These are phyloP conservation scores for Entrophospora sp. DNA, from an alignment of 192 early-diverging fungal species.

Conservation along the genomic window DNA sequence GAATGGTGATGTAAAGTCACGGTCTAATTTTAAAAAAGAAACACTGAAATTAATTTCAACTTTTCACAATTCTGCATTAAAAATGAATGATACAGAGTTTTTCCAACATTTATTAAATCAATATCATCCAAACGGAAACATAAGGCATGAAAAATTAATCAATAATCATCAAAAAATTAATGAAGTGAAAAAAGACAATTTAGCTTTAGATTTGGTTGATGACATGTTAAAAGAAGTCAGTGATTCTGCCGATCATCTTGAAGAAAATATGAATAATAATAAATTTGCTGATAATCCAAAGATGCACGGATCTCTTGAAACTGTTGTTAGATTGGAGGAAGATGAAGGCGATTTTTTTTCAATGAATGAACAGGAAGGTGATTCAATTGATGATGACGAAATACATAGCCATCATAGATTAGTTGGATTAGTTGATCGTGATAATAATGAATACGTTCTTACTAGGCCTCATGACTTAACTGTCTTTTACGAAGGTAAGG, in stretches of 20 bases:
- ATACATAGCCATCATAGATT: conserved; percentile 17
- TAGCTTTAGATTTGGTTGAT: conserved; percentile 20
- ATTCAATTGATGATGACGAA: conserved; percentile 17
- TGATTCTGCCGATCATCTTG: conserved; percentile 32
- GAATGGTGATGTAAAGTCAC: too few relatives aligned
- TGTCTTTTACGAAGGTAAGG: conserved; percentile 36
- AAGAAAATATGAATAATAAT: conserved; percentile 31
- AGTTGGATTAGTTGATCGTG: conserved; percentile 39
- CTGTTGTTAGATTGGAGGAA: conserved; percentile 33
- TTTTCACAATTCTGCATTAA: too few relatives aligned
- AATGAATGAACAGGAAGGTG: conserved; percentile 20
- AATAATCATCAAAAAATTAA: too few relatives aligned
- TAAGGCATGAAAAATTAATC: too few relatives aligned
- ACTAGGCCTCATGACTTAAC: conserved; percentile 35
- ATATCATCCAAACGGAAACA: too few relatives aligned
- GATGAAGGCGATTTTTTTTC: conserved; percentile 7
- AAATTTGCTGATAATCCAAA: conserved; percentile 20
- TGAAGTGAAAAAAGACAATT: neutral
- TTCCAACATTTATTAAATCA: too few relatives aligned
- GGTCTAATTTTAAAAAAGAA: too few relatives aligned
- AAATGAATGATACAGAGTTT: too few relatives aligned
- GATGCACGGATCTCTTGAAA: conserved; percentile 26
- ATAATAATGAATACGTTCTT: conserved; percentile 49
- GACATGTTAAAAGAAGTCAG: conserved; percentile 35
- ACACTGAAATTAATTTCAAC: too few relatives aligned